phyloP scores from a whole-genome alignment of 73 alveolate species.

The Paramecium caudatum region DNA sequence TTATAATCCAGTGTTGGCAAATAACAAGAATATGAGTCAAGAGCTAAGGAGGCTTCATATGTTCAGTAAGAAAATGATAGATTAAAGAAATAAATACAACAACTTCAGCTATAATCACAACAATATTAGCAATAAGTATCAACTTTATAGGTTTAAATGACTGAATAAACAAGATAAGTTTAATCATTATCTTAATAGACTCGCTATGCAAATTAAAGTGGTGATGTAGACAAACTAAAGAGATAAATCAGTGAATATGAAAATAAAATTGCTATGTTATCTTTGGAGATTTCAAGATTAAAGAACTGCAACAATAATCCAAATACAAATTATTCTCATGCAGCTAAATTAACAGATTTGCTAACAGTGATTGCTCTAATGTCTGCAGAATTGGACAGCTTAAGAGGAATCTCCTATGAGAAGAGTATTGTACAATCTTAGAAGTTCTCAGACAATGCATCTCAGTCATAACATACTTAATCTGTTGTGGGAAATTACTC shows the following conservation, averaged over 20 bases:
- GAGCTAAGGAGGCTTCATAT: background rate
- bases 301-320: background rate
- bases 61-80: background rate
- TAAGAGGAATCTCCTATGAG: constrained; percentile 16
- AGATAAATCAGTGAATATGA: constrained; percentile 40
- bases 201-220: background rate
- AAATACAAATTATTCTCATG: background rate
- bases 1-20: background rate
- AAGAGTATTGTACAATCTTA: constrained; percentile 9
- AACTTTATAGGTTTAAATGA: background rate
- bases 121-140: background rate
- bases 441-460: constrained; percentile 1
- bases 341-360: constrained; percentile 22
- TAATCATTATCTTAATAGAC: too few relatives aligned
- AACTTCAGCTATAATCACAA: too few relatives aligned
- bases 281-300: constrained; percentile 25
- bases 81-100: constrained; percentile 9
- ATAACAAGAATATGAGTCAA: constrained; percentile 2
- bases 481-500: background rate
- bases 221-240: constrained; percentile 34
- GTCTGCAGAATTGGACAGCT: constrained; percentile 49
- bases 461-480: background rate
- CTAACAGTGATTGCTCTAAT: constrained; percentile 10
- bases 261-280: constrained; percentile 53
- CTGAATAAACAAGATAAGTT: background rate